These are phyloP conservation scores for Aspergillus ochraceus DNA, from an alignment of 2,329 filamentous ascomycete genomes.

Conservation along the genomic window DNA sequence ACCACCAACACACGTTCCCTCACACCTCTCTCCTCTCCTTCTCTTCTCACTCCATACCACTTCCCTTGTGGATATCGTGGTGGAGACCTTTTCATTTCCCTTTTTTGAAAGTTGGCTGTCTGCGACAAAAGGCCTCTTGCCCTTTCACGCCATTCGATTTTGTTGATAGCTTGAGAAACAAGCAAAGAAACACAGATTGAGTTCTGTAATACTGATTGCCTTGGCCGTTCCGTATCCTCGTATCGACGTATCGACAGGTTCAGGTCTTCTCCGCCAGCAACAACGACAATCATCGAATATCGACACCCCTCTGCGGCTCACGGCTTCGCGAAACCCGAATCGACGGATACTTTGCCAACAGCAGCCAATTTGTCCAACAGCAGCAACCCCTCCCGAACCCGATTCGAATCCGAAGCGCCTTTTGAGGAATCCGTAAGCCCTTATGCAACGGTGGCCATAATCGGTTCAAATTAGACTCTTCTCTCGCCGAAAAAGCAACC, in stretches of 20 bases:
- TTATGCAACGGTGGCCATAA: slow-evolving; percentile 13
- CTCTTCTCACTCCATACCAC: not conserved
- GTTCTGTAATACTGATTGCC: slow-evolving; percentile 17
- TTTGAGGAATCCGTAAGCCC: slow-evolving; percentile 7
- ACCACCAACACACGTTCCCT: not conserved
- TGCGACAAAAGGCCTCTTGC: slow-evolving; percentile 3
- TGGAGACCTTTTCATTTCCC: not conserved
- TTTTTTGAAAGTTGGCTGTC: slow-evolving; percentile 7
- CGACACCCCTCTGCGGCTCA: slow-evolving; percentile 8
- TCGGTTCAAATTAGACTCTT: slow-evolving; percentile 4
- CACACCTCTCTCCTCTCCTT: slow-evolving; percentile 1
- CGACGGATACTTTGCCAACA: slow-evolving; percentile 7
- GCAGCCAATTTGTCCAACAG: slow-evolving; percentile 12
- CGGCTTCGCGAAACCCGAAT: not conserved
- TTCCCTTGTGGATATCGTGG: not conserved
- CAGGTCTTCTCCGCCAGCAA: slow-evolving; percentile 7
- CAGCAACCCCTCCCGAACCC: slow-evolving; percentile 4
- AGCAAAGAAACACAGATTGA: slow-evolving; percentile 16
- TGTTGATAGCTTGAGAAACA: slow-evolving; percentile 19
- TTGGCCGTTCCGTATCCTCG: slow-evolving; percentile 15
- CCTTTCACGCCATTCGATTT: slow-evolving; percentile 2
- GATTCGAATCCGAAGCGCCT: slow-evolving; percentile 3
- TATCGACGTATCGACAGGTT: slow-evolving; percentile 16
- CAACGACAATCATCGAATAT: slow-evolving; percentile 4
- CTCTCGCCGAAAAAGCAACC: not conserved